Base-by-base conservation (phyloP, 2,329 filamentous ascomycete species). In the Parastagonospora nodorum region DNA sequence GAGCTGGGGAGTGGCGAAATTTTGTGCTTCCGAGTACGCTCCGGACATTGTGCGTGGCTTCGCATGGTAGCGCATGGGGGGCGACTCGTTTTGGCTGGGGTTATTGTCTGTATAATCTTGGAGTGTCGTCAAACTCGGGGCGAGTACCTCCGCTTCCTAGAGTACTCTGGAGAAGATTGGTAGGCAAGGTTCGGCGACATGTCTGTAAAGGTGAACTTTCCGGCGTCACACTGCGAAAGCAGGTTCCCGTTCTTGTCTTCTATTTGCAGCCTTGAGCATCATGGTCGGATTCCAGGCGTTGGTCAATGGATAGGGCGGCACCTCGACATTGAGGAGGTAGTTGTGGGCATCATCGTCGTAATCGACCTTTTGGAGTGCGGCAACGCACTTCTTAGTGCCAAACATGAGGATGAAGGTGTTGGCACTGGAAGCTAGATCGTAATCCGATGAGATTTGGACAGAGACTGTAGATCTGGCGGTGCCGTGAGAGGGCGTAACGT, bases 391-490 rank as follows among this genome's bases (percentile, higher is more conserved):
- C 64, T 88, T 84, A n/a, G 83, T 81, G n/a, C 90, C 91, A 73
- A 96, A 95, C 40, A 87, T 82, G 47, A 96, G 87, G 64, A 90
- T 86, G 68, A 78, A 63, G 14, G 68, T 66, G 52, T 62, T 64
- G 78, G 81, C 51, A 80, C 81, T 29, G 80, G 82, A 72, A 86
- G 82, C 50, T 53, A 96, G 76, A 67, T 96, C 88, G 75, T 89
- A 90, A 53, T 87, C 82, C 37, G 88, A 88, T 45, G 87, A 85
- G 28, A 96, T 83, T 68, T 89, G 88, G 57, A 96, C 80, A 52
- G 83, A 82, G 8, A 96, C 78, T 63, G 86, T 86, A 15, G 88
- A 88, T 46, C 89, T 88, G 66, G 83, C 82, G 30, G 80, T 75
- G 37, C 92, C 92, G 64, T 84, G 80, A 38, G 78, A 77, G 14